Percentiles rank a stretch among this genome's conserved stretches.
These are phyloP conservation scores for Xylariaceae sp. DNA, from an alignment of 2,329 filamentous ascomycete species.

Conservation along the genomic window DNA sequence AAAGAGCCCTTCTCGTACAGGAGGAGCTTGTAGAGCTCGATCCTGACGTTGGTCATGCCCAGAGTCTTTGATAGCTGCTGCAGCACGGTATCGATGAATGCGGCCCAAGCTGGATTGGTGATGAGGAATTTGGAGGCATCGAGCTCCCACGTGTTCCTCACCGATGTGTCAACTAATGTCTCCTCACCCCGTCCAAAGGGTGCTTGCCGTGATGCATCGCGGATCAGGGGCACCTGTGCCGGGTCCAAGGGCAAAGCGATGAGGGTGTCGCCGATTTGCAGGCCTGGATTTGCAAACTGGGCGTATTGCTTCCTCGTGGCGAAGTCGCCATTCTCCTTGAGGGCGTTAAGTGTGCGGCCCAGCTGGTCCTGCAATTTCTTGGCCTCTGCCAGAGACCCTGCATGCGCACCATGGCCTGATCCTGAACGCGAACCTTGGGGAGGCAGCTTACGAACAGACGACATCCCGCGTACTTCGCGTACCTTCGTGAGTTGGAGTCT, in stretches of 20 bases:
- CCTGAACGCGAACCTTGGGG: not conserved
- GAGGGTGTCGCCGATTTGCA: conserved; percentile 21
- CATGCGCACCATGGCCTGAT: not conserved
- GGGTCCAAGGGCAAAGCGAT: conserved; percentile 28
- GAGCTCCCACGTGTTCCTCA: conserved; percentile 39
- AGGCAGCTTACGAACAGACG: not conserved
- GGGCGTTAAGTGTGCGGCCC: conserved; percentile 10
- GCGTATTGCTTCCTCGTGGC: conserved; percentile 14
- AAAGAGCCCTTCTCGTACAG: conserved; percentile 44
- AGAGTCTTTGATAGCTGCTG: conserved; percentile 26
- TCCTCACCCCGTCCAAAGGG: conserved; percentile 36
- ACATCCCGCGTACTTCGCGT: no score
- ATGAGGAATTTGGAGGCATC: conserved; percentile 33
- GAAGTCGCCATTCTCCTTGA: conserved; percentile 18
- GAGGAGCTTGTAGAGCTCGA: conserved; percentile 39
- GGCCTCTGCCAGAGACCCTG: not conserved
- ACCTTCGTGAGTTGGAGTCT: no score
- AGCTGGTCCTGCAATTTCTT: not conserved
- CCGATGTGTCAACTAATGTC: conserved; percentile 35
- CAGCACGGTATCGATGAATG: conserved; percentile 26
- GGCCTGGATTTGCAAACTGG: conserved; percentile 25
- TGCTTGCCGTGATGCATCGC: conserved; percentile 24
- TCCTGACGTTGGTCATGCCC: conserved; percentile 27
- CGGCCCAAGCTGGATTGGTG: conserved; percentile 35
- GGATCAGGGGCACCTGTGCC: conserved; percentile 27